phyloP scores from a whole-genome alignment of 495 filamentous ascomycete species.

The Sporormia fimetaria region DNA sequence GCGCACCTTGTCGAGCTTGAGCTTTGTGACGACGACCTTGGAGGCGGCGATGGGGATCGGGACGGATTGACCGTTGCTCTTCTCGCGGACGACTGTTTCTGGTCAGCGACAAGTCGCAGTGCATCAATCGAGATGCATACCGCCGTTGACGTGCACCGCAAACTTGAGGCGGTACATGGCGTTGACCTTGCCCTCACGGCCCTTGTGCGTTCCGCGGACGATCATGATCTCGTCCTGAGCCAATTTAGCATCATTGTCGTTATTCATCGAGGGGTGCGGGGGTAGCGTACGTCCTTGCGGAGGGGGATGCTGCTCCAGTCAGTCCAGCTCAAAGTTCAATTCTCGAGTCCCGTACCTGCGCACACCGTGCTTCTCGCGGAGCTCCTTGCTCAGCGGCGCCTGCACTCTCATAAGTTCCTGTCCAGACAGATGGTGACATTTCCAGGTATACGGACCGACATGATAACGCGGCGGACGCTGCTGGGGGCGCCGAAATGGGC shows the following conservation, averaged over 20 bases:
- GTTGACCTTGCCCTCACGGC: conserved; percentile 88
- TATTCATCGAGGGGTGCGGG: neutral
- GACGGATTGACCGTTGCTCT: conserved; percentile 53
- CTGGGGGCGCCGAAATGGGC: conserved; percentile 91
- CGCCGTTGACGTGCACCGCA: conserved; percentile 29
- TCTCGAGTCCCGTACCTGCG: conserved; percentile 23
- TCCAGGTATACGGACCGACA: conserved; percentile 38
- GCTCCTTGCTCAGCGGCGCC: conserved; percentile 86
- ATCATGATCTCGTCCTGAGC: conserved; percentile 69
- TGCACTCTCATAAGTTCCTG: neutral
- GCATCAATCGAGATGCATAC: conserved; percentile 3
- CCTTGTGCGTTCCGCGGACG: conserved; percentile 69
- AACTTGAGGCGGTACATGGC: conserved; percentile 98
- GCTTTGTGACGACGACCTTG: conserved; percentile 93
- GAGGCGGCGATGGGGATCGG: conserved; percentile 56
- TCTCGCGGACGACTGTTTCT: conserved; percentile 71
- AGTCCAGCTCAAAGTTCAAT: neutral
- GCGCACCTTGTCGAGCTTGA: conserved; percentile 97
- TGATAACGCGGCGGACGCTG: conserved; percentile 79
- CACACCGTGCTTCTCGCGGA: conserved; percentile 93
- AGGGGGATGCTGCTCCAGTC: conserved; percentile 89
- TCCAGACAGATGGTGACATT: conserved; percentile 35
- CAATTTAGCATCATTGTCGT: conserved; percentile 4
- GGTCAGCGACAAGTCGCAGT: conserved; percentile 16
- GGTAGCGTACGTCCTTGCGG: conserved; percentile 59